Percentiles rank a stretch among this genome's conserved stretches.
These are phyloP conservation scores for Chalciporus sp. DNA, from an alignment of 1,284 basidiomycete genomes.

Conservation along the genomic window DNA sequence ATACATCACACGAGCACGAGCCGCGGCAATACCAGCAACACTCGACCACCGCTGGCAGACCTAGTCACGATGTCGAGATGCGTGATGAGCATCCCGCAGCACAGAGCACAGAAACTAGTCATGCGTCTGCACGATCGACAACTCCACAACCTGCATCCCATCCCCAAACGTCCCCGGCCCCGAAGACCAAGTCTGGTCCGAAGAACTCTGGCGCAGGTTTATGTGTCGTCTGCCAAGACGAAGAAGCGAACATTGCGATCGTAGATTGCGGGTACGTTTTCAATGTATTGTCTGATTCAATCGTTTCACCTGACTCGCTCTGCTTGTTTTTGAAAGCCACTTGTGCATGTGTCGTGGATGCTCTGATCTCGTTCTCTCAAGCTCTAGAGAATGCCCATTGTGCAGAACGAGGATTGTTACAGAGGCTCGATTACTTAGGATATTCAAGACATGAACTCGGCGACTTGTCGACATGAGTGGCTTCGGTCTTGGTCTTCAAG, in stretches of 20 bases:
- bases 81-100: conserved; percentile 13
- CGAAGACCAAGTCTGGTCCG: conserved; percentile 35
- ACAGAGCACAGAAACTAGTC: not conserved
- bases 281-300: not conserved
- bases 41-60: not conserved
- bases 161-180: conserved; percentile 15
- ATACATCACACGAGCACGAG: conserved; percentile 9
- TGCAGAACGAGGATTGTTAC: conserved; percentile 87
- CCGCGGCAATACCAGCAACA: not conserved
- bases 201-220: conserved; percentile 54
- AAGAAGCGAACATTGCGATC: conserved; percentile 87
- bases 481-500: not conserved
- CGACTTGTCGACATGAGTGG: not conserved
- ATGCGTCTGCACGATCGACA: conserved; percentile 5
- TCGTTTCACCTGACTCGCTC: not conserved
- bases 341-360: conserved; percentile 82
- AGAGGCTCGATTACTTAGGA: conserved; percentile 76
- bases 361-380: conserved; percentile 80
- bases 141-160: conserved; percentile 18
- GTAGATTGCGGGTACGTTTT: conserved; percentile 86
- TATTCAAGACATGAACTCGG: conserved; percentile 65
- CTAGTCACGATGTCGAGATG: conserved; percentile 3
- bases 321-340: conserved; percentile 53
- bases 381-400: conserved; percentile 81
- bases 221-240: conserved; percentile 89